A percentile compares a stretch with the other conserved stretches of the same genome.
Evolutionary conservation across 805 yeast genomes (phyloP).

Genomic region (Spathaspora girioi): DNA sequence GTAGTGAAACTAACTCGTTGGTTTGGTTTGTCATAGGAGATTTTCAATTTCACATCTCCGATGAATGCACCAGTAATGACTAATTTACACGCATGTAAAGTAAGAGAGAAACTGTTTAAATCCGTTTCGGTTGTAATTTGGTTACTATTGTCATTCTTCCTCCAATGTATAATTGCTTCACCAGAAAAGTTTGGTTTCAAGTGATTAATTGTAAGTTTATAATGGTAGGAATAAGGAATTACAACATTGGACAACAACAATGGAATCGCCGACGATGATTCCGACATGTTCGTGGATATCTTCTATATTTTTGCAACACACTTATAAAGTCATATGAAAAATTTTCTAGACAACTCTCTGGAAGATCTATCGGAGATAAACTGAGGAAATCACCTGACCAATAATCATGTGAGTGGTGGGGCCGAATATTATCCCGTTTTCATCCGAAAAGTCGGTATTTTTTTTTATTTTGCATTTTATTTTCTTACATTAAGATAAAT

Average conservation of each 20-base stretch:
- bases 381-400: background rate
- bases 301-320: background rate
- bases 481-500: too few relatives aligned
- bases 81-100: constrained; percentile 40
- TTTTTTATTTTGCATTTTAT: too few relatives aligned
- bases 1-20: constrained; percentile 30
- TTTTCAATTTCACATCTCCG: constrained; percentile 19
- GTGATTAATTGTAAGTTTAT: constrained; percentile 38
- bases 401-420: too few relatives aligned
- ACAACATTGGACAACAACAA: constrained; percentile 11
- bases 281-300: background rate
- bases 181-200: constrained; percentile 48
- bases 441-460: too few relatives aligned
- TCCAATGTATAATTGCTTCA: constrained; percentile 22
- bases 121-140: background rate
- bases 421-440: too few relatives aligned
- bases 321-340: background rate
- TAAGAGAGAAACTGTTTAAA: constrained; percentile 17
- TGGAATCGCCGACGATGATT: background rate
- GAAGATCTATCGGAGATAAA: background rate
- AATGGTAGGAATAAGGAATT: constrained; percentile 37
- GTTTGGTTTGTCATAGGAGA: constrained; percentile 37
- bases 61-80: constrained; percentile 34
- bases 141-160: constrained; percentile 19
- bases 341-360: background rate